phyloP scores from a whole-genome alignment of 768 basidiomycete genomes.

The Xerocomellus dryophilus region DNA sequence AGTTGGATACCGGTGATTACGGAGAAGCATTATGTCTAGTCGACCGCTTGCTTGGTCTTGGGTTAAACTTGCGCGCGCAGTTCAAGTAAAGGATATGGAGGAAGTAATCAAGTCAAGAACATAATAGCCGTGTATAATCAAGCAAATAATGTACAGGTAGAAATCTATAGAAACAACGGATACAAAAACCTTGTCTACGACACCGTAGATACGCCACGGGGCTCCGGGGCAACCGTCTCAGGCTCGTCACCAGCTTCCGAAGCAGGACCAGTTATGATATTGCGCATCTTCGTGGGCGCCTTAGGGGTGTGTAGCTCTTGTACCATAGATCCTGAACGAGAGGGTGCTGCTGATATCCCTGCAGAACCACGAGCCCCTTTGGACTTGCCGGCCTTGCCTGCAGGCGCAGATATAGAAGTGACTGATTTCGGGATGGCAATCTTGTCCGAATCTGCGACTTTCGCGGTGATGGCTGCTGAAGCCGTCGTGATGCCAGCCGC shows the following conservation, averaged over 20 bases:
- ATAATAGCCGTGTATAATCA: conserved; percentile 7
- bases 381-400: conserved; percentile 41
- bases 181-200: conserved; percentile 15
- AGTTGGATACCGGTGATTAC: background rate
- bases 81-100: background rate
- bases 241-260: conserved; percentile 51
- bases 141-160: conserved; percentile 10
- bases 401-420: conserved; percentile 47
- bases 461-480: conserved; percentile 28
- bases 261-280: conserved; percentile 49
- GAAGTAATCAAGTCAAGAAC: conserved; percentile 9
- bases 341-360: conserved; percentile 49
- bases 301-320: conserved; percentile 45
- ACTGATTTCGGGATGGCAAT: conserved; percentile 36
- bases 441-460: conserved; percentile 28
- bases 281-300: conserved; percentile 66
- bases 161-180: conserved; percentile 5
- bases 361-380: conserved; percentile 39
- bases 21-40: conserved; percentile 4
- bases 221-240: conserved; percentile 33
- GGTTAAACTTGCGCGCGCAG: too few species aligned
- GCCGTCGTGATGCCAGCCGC: conserved; percentile 37
- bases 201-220: conserved; percentile 13
- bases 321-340: conserved; percentile 54
- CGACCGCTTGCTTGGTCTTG: background rate